Percentiles rank a stretch among this genome's conserved stretches.
Conservation (phyloP, 305 asterid genomes). For the Fraxinus sp. region DNA sequence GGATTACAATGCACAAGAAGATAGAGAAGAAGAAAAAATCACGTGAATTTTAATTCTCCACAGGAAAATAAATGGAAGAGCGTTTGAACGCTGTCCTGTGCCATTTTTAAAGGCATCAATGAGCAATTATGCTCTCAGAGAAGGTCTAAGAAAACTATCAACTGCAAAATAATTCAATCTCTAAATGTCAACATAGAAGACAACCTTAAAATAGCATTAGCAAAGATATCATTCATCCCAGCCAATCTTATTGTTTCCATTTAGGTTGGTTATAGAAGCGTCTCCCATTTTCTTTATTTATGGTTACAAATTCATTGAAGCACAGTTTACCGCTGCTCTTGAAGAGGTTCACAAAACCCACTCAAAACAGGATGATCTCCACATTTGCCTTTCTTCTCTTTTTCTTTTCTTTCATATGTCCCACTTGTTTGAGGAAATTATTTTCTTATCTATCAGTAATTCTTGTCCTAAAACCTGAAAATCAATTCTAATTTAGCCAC, state of each 20-base stretch:
- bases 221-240: background rate
- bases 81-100: background rate
- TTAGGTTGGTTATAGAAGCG: background rate
- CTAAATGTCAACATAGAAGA: background rate
- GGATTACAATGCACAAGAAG: background rate
- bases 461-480: background rate
- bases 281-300: background rate
- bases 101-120: background rate
- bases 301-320: background rate
- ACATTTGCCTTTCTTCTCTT: background rate
- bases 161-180: background rate
- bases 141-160: background rate
- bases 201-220: background rate
- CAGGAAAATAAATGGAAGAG: background rate
- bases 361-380: background rate
- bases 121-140: background rate
- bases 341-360: background rate
- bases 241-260: background rate
- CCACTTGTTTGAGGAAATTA: background rate
- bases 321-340: background rate
- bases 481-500: background rate
- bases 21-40: background rate
- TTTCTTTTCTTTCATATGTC: too few species aligned
- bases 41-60: background rate
- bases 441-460: background rate